A percentile compares a stretch with the other conserved stretches of the same genome.
Evolutionary conservation across 2,329 filamentous ascomycete species (phyloP).

Genomic region (Aspergillus transmontanensis): DNA sequence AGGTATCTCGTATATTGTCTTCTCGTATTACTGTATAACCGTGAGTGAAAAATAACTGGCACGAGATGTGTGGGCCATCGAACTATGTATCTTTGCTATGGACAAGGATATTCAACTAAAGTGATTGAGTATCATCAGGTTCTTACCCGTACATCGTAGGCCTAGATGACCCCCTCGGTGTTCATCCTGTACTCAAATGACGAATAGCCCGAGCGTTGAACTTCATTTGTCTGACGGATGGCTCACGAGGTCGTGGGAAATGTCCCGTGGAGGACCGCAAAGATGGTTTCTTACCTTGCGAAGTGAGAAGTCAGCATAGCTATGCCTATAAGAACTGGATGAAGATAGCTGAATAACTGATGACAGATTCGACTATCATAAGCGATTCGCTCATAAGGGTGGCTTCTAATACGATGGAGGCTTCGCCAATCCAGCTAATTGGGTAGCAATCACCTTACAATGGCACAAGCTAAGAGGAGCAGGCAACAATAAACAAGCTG

Average conservation of each 20-base stretch:
- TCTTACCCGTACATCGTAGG: background rate
- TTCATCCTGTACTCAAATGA: background rate
- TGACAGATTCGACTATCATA: background rate
- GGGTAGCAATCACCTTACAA: background rate
- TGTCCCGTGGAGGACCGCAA: background rate
- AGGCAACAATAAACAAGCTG: background rate
- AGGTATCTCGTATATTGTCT: background rate
- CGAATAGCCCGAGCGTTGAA: background rate
- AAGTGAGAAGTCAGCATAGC: background rate
- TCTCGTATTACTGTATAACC: background rate
- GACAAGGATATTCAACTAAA: background rate
- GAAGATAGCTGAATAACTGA: fast-evolving
- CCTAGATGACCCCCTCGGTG: background rate
- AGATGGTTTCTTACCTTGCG: background rate
- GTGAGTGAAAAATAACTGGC: background rate
- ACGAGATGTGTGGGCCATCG: background rate
- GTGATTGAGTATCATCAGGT: background rate
- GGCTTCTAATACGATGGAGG: background rate
- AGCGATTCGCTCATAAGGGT: background rate
- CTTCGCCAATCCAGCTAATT: background rate
- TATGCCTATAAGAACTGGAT: background rate
- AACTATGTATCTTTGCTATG: background rate
- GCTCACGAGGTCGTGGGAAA: background rate
- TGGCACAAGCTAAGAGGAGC: background rate
- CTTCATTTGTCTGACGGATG: background rate